phyloP scores from a whole-genome alignment of 2,329 filamentous ascomycete species.

The Hymenoscyphus albidus region DNA sequence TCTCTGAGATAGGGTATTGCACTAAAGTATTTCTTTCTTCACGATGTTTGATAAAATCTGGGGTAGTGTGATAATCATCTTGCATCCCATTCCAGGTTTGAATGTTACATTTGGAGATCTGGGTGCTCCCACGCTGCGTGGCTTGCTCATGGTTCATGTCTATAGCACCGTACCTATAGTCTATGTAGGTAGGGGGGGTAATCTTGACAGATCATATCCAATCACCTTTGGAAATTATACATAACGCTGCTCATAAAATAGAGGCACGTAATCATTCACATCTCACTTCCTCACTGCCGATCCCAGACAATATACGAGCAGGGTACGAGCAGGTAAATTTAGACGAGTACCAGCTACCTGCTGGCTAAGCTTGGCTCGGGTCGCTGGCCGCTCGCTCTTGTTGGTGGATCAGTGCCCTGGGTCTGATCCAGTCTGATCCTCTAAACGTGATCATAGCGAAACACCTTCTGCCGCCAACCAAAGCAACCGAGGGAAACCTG shows the following conservation, averaged over 20 bases:
- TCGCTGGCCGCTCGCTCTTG: background rate
- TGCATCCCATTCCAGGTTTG: background rate
- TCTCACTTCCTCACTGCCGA: background rate
- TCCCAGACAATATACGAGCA: background rate
- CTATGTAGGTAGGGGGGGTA: background rate
- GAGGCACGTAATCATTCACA: background rate
- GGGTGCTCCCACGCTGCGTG: background rate
- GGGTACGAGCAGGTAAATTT: too few species aligned
- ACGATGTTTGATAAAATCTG: too few species aligned
- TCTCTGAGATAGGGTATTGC: background rate
- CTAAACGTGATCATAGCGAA: background rate
- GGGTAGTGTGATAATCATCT: background rate
- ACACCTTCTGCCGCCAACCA: background rate
- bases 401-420: background rate
- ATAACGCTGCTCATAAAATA: too few species aligned
- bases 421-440: background rate
- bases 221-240: background rate
- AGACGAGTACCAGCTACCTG: too few species aligned
- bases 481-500: background rate
- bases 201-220: slow-evolving; percentile 6
- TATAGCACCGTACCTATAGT: background rate
- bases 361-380: background rate
- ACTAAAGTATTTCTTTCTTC: background rate
- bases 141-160: background rate
- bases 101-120: background rate